These are phyloP conservation scores for Fusarium sp. DNA, from an alignment of 2,329 filamentous ascomycete species.

Conservation along the genomic window DNA sequence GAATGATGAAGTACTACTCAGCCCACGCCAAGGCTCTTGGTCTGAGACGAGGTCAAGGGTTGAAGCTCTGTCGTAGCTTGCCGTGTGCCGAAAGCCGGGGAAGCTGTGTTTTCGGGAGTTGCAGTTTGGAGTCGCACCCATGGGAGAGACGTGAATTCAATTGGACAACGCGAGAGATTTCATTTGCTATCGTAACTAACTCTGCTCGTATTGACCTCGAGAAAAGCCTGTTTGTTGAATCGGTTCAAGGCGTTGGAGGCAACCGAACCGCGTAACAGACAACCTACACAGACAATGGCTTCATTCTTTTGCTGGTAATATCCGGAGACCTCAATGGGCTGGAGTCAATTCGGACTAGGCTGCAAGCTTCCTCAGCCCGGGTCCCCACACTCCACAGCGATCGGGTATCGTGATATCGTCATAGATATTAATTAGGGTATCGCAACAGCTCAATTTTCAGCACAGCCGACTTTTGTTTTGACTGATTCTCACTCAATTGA, in stretches of 20 bases:
- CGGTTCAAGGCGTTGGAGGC: constrained; percentile 1
- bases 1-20: constrained; percentile 22
- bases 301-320: constrained; percentile 11
- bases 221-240: constrained; percentile 30
- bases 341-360: constrained; percentile 14
- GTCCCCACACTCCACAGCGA: constrained; percentile 31
- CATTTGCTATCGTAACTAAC: constrained; percentile 30
- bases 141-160: constrained; percentile 12
- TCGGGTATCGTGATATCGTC: constrained; percentile 34
- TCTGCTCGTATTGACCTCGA: constrained; percentile 11
- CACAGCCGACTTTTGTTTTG: constrained; percentile 13
- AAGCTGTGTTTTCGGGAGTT: constrained; percentile 10
- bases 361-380: constrained; percentile 7
- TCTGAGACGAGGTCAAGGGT: constrained; percentile 8
- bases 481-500: constrained; percentile 10
- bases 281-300: constrained; percentile 31
- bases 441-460: constrained; percentile 10
- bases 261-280: constrained; percentile 32
- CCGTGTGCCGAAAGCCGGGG: constrained; percentile 21
- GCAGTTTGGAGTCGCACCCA: constrained; percentile 13
- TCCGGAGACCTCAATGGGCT: constrained; percentile 5
- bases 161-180: constrained; percentile 10
- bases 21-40: constrained; percentile 22
- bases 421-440: constrained; percentile 33
- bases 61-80: constrained; percentile 20